Evolutionary conservation across 768 basidiomycete species (phyloP), one percentile per base, ranked within the genome.

Genomic region (Dentipellis fragilis): DNA sequence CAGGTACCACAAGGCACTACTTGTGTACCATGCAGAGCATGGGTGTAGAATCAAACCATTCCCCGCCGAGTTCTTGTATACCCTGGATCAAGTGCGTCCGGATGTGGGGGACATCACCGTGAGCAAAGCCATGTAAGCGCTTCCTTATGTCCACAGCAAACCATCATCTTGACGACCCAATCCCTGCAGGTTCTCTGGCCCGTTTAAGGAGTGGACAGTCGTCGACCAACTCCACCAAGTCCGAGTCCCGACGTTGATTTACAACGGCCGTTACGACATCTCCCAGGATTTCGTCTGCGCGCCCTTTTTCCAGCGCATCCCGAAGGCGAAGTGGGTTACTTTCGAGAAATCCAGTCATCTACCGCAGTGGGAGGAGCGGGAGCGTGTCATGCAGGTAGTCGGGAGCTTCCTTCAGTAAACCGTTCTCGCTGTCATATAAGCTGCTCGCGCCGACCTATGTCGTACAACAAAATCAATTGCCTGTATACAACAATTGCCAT

Each of bases 121-220:
- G 7, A 23, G 21, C 10, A 12, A 16, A 8, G 49, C 10, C 10
- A 49, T 49, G 49, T 49, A 10, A 10, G 49, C n/a, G 8, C 19
- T 17, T 45, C 14, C 8, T 49, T 23, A 29, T n/a, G 7, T 23
- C 29, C 29, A 6, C 29, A 29, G 4, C 10, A 35, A 10, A 12
- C 12, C 22, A 11, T 49, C n/a, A 9, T 5, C 9, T 22, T 10
- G 22, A 11, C 16, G n/a, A 23, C 16, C 9, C 9, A 14, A 16
- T 16, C 16, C 9, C 21, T n/a, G 29, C 59, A 63, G 64, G 42
- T 68, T 72, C 17, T 65, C 70, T 8, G 75, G 75, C 0, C 64
- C 73, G 0, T 55, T 81, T 39, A 74, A 73, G 60, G 60, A 69
- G 1, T 83, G 80, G 80, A 65, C 70, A 10, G 72, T 79, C 51